Base-by-base conservation (phyloP, 108 stramenopile species). In the Cyclotella baltica region DNA sequence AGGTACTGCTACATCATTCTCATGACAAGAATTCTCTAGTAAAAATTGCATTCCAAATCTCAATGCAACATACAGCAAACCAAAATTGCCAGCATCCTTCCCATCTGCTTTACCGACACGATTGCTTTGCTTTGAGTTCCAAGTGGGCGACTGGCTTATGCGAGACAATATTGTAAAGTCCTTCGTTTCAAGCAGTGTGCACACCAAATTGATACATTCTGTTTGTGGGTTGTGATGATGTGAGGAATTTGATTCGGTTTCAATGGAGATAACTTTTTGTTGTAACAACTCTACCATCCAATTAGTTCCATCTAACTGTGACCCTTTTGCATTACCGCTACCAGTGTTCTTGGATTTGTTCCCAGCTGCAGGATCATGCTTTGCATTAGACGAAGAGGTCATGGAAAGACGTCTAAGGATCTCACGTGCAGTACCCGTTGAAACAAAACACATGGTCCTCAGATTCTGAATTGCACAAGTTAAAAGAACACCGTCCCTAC, bases 401-500 rank as follows among this genome's bases (percentile, higher is more conserved):
- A n/a, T 43, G 11, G 70, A 30, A 56, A 82, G 51, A 38, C 57
- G 62, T 19, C 89, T 81, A 37, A 82, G 61, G 10, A 93, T 76
- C 33, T 90, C 80, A 47, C 94, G 84, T 25, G 90, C 81, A 20
- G 81, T 82, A 30, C 81, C 81, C 63, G 58, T 53, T 33, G 81
- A 82, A 4, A 76, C 38, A 53, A 67, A 38, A 55, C 81, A 82
- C 33, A 82, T 46, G 18, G 65, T 58, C 1, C 35, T 72, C 47
- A 82, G 55, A 72, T 75, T 76, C 31, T 57, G 55, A 0, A 82
- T 28, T 8, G 74, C 63, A 18, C 73, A 72, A 2, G 75, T 29
- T 19, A 82, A 35, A 4, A 82, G 57, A 28, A 37, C 33, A 1
- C 67, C 62, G 31, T 82, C 68, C 36, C 53, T 58, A 6, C 63